A percentile compares a stretch with the other conserved stretches of the same genome.
phyloP scores from a whole-genome alignment of 1,139 yeast species.

The Pneumocystis wakefieldiae region DNA sequence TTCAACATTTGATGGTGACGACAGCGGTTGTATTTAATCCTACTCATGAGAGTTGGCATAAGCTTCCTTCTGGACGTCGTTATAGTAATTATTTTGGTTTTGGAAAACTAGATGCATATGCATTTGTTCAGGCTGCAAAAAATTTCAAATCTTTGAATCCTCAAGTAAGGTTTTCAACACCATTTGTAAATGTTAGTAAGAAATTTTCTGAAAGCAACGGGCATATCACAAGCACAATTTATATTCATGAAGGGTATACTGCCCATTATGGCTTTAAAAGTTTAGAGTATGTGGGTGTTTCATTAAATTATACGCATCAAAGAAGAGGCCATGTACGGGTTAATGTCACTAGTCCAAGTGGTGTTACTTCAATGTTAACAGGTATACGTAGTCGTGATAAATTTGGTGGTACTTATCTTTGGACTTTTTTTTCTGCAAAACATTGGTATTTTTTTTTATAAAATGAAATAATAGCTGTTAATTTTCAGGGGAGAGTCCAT shows the following conservation, averaged over 20 bases:
- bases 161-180: slow-evolving; percentile 65
- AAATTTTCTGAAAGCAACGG: slow-evolving; percentile 18
- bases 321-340: slow-evolving; percentile 59
- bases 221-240: slow-evolving; percentile 31
- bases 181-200: slow-evolving; percentile 25
- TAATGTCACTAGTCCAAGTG: slow-evolving; percentile 57
- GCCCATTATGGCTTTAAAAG: slow-evolving; percentile 45
- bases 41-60: slow-evolving; percentile 56
- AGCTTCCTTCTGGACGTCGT: slow-evolving; percentile 37
- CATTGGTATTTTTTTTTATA: slow-evolving; percentile 45
- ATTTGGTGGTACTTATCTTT: slow-evolving; percentile 39
- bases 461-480: neutral
- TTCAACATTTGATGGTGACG: slow-evolving; percentile 67
- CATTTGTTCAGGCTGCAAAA: slow-evolving; percentile 57
- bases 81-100: slow-evolving; percentile 85
- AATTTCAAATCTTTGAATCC: slow-evolving; percentile 79
- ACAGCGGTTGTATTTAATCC: slow-evolving; percentile 58
- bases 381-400: slow-evolving; percentile 49
- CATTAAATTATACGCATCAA: slow-evolving; percentile 51
- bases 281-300: slow-evolving; percentile 75
- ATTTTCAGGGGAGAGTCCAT: slow-evolving; percentile 48
- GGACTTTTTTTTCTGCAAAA: slow-evolving; percentile 97
- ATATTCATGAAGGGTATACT: slow-evolving; percentile 38
- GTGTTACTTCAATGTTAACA: slow-evolving; percentile 61
- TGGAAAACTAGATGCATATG: slow-evolving; percentile 78